phyloP scores from a whole-genome alignment of 2,329 filamentous ascomycete species.

The Trichophyton equinum region DNA sequence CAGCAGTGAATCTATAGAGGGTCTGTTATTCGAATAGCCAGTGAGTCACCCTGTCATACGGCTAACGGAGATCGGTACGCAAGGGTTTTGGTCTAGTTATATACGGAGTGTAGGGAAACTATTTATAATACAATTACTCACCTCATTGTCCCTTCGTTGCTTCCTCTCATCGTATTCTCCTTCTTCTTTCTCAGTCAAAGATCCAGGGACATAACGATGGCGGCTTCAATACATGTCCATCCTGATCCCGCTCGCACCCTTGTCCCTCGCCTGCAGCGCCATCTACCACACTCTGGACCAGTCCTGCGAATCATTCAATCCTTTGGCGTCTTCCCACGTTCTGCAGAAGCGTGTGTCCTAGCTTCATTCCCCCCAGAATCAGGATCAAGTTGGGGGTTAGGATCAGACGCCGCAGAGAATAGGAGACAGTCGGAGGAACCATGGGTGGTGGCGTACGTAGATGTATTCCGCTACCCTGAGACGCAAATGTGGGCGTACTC shows the following conservation, averaged over 20 bases:
- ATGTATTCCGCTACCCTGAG: constrained; percentile 27
- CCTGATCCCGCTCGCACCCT: constrained; percentile 7
- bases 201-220: not conserved
- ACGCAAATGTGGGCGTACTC: constrained; percentile 34
- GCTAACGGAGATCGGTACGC: not conserved
- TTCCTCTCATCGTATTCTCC: not conserved
- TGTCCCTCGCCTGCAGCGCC: constrained; percentile 21
- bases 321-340: constrained; percentile 21
- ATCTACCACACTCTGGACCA: constrained; percentile 28
- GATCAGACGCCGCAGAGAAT: not conserved
- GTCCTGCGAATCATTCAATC: constrained; percentile 28
- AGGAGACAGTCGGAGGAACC: not conserved
- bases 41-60: not conserved
- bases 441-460: constrained; percentile 32
- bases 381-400: not conserved
- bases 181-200: not conserved
- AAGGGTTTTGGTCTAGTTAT: not conserved
- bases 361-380: constrained; percentile 21
- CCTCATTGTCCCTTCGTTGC: not conserved
- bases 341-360: constrained; percentile 23
- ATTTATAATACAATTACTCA: not conserved
- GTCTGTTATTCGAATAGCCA: not conserved
- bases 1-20: too few relatives aligned
- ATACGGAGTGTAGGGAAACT: not conserved
- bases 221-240: constrained; percentile 11